phyloP scores from a whole-genome alignment of 208 protist species.

The Herpetomonas tarakana region DNA sequence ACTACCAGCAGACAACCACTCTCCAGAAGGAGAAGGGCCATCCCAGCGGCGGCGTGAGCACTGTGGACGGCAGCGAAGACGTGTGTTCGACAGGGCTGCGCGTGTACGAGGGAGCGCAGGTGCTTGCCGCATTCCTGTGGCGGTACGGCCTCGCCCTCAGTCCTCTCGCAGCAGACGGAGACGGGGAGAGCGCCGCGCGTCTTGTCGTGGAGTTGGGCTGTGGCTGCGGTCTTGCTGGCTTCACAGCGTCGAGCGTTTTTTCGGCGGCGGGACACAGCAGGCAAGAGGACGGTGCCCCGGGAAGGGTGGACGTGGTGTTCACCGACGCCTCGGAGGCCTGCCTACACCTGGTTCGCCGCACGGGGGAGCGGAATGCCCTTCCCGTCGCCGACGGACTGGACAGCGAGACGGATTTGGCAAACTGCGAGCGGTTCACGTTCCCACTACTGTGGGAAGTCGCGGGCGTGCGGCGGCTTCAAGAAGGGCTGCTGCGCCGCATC shows the following conservation, averaged over 20 bases:
- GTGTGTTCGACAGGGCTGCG: conserved; percentile 64
- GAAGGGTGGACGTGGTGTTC: conserved; percentile 31
- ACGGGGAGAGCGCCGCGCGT: not conserved
- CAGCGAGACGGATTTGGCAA: too few species aligned
- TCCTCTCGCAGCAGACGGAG: not conserved
- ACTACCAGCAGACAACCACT: conserved; percentile 47
- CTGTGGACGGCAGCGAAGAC: too few species aligned
- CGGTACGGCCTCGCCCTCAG: conserved; percentile 28
- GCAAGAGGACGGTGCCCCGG: too few species aligned
- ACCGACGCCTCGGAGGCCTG: conserved; percentile 57
- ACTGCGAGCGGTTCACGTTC: conserved; percentile 20
- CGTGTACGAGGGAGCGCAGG: conserved; percentile 65
- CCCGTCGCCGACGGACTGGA: conserved; percentile 9
- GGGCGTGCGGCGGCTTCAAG: conserved; percentile 14
- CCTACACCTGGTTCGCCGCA: conserved; percentile 31
- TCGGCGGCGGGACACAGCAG: too few species aligned
- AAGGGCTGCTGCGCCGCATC: too few species aligned
- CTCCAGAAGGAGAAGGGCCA: conserved; percentile 1
- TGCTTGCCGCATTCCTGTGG: conserved; percentile 53
- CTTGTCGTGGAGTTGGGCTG: conserved; percentile 58
- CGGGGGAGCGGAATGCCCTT: conserved; percentile 9
- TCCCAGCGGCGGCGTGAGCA: not conserved
- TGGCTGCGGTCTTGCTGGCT: conserved; percentile 57
- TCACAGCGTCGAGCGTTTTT: conserved; percentile 28
- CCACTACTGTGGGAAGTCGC: conserved; percentile 37